A percentile compares a stretch with the other conserved stretches of the same genome.
phyloP scores from a whole-genome alignment of 306 rosid genomes.

The Begonia masoniana region DNA sequence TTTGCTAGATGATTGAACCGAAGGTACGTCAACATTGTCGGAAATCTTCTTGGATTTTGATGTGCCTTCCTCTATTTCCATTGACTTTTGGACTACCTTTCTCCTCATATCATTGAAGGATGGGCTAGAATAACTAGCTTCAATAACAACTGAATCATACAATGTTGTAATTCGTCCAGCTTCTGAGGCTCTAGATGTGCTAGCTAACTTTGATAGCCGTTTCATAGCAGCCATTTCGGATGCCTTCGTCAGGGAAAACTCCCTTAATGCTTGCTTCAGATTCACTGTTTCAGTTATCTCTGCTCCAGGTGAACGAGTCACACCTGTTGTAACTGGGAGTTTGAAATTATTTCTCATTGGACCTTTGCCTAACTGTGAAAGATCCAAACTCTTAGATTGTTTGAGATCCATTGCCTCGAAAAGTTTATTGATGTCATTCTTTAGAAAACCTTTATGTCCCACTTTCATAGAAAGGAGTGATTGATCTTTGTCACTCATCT shows the following conservation, averaged over 20 bases:
- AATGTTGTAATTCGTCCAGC: slow-evolving; percentile 83
- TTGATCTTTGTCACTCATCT: slow-evolving; percentile 21
- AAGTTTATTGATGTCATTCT: slow-evolving; percentile 66
- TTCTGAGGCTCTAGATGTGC: slow-evolving; percentile 65
- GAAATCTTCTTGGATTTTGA: slow-evolving; percentile 22
- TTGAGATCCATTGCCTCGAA: slow-evolving; percentile 56
- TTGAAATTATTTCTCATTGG: slow-evolving; percentile 46
- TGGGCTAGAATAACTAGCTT: slow-evolving; percentile 26
- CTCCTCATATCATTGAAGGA: slow-evolving; percentile 26
- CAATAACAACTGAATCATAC: slow-evolving; percentile 63
- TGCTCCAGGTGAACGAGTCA: slow-evolving; percentile 50
- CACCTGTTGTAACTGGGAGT: slow-evolving; percentile 56
- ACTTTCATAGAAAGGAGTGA: slow-evolving; percentile 22
- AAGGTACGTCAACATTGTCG: slow-evolving; percentile 23
- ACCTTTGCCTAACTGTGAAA: slow-evolving; percentile 39
- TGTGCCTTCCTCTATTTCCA: slow-evolving; percentile 44
- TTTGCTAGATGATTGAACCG: slow-evolving; percentile 21
- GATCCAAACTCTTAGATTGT: slow-evolving; percentile 39
- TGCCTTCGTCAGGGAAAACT: slow-evolving; percentile 83
- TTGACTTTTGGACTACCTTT: slow-evolving; percentile 30
- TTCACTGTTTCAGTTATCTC: slow-evolving; percentile 56
- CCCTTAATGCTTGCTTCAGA: slow-evolving; percentile 91
- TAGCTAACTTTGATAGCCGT: slow-evolving; percentile 62
- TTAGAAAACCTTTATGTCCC: slow-evolving; percentile 49
- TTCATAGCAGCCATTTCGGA: slow-evolving; percentile 94